Base-by-base conservation (phyloP, 1,284 basidiomycete genomes). In the Boletus holoroseus region DNA sequence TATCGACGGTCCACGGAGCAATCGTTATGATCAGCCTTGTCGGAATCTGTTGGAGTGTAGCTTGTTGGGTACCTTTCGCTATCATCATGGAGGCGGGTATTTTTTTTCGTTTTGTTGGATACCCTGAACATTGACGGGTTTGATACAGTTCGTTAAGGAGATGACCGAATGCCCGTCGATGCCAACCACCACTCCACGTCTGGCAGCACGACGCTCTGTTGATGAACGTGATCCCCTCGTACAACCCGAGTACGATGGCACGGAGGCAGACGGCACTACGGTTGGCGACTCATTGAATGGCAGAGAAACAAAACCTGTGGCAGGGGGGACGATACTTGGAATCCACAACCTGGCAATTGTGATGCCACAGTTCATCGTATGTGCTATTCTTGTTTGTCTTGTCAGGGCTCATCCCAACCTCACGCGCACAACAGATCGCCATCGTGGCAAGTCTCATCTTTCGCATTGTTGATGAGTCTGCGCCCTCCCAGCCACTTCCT, bases 291-390 rank as follows among this genome's bases (percentile, higher is more conserved):
- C 57, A 30, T 38, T 16, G 3, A 71, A 76, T 36, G 74, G 77
- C 44, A 68, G 69, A 5, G 71, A 77, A 36, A 62, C 69, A 9
- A 76, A 76, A 30, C 79, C 82, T 13, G 73, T 88, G 41, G 88
- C 91, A 0, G 94, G 94, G n/a, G 94, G 94, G 1, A 94, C 92
- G 2, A 86, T 97, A 41, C 77, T 97, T 41, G 94, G 94, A 3
- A 94, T 98, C 37, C 94, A 98, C 68, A 97, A 97, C 62, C 74
- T 97, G 6, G 90, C 94, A 3, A 92, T 95, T 55, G 93, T 95
- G 22, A 81, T 91, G 69, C 93, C 92, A 18, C 93, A 96, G 62
- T 90, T 95, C 63, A 78, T 94, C 52, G 92, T 92, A 64, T 62
- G 89, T 77, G 3, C 15, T 20, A 41, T 27, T 45, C 13, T 47